Percentiles rank a stretch among this genome's conserved stretches.
Conservation (phyloP, 2,329 filamentous ascomycete species). For the Amphichorda felina region DNA sequence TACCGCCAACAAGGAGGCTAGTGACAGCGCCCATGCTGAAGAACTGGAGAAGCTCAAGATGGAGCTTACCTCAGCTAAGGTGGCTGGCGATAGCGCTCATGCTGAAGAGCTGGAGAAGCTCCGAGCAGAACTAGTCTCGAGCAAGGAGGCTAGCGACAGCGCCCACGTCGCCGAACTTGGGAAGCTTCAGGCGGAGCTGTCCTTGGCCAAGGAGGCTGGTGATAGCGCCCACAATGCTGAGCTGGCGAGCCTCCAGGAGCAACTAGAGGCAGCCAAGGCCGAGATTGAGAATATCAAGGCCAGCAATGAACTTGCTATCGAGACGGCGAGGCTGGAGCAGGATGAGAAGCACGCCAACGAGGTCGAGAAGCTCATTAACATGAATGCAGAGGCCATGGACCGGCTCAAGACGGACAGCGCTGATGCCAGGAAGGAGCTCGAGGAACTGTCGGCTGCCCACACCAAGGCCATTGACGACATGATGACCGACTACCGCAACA, state of each 20-base stretch:
- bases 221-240: slow-evolving; percentile 13
- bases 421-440: slow-evolving; percentile 27
- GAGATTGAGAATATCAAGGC: slow-evolving; percentile 11
- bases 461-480: slow-evolving; percentile 26
- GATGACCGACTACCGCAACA: slow-evolving; percentile 24
- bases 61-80: slow-evolving; percentile 16
- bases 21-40: slow-evolving; percentile 27
- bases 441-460: slow-evolving; percentile 24
- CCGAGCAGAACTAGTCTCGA: slow-evolving; percentile 15
- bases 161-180: slow-evolving; percentile 17
- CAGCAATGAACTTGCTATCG: slow-evolving; percentile 19
- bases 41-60: slow-evolving; percentile 26
- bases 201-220: slow-evolving; percentile 9
- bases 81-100: slow-evolving; percentile 6
- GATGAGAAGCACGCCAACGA: slow-evolving; percentile 32
- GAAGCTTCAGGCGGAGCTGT: slow-evolving; percentile 15
- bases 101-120: slow-evolving; percentile 17
- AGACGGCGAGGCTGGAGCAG: slow-evolving; percentile 29
- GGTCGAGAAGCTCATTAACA: slow-evolving; percentile 31
- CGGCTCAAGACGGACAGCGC: slow-evolving; percentile 24
- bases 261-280: slow-evolving; percentile 17
- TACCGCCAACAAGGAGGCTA: slow-evolving; percentile 16
- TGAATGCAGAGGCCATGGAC: slow-evolving; percentile 29
- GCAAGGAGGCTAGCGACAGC: slow-evolving; percentile 15
- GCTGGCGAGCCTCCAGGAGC: slow-evolving; percentile 15